Evolutionary conservation across 2,329 filamentous ascomycete species (phyloP).

Genomic region (Colletotrichum filicis): DNA sequence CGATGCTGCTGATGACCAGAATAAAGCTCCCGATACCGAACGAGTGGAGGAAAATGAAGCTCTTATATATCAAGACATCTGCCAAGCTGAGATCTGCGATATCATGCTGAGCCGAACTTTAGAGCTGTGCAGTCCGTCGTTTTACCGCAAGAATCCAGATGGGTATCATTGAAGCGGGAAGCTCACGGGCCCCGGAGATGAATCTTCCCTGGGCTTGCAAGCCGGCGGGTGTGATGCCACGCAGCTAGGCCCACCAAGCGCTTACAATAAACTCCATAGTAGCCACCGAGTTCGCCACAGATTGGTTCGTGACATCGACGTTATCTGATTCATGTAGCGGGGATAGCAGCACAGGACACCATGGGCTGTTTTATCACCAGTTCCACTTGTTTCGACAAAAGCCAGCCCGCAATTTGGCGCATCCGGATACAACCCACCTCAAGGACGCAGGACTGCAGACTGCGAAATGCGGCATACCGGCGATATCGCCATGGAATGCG

Average conservation of each 20-base stretch:
- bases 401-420: no score
- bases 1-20: no score
- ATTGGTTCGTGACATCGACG: neutral
- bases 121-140: neutral
- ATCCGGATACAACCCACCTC: no score
- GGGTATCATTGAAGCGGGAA: neutral
- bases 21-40: neutral
- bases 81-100: no score
- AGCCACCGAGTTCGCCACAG: neutral
- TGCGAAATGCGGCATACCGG: no score
- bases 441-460: no score
- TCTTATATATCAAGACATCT: neutral
- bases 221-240: neutral
- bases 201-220: neutral
- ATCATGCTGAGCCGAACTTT: neutral
- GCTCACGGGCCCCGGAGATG: slow-evolving; percentile 1
- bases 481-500: no score
- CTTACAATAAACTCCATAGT: neutral
- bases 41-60: neutral
- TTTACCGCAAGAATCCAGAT: neutral
- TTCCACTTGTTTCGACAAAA: neutral
- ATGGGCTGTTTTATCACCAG: neutral
- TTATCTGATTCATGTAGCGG: neutral
- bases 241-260: neutral
- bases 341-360: neutral